phyloP scores from a whole-genome alignment of 2,329 filamentous ascomycete species.

The Berkeleyomyces rouxiae region DNA sequence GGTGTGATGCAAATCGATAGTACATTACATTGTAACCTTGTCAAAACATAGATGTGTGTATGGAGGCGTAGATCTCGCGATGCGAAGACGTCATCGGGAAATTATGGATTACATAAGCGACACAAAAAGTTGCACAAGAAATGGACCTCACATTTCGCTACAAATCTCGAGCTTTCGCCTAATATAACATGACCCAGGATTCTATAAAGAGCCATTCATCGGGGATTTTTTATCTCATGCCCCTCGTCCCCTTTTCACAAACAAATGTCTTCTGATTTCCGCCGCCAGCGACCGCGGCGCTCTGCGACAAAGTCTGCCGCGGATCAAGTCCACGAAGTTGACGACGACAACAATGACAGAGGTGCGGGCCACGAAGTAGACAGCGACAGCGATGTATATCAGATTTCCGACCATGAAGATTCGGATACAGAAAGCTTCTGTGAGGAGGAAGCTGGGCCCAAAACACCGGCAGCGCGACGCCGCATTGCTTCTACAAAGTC shows the following conservation, averaged over 20 bases:
- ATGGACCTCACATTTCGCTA: background rate
- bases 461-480: background rate
- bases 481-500: background rate
- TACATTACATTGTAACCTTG: background rate
- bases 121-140: background rate
- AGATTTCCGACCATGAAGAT: conserved; percentile 19
- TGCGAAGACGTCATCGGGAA: background rate
- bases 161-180: background rate
- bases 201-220: too few species aligned
- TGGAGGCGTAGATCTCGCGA: background rate
- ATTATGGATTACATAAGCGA: background rate
- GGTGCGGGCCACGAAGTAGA: conserved; percentile 15
- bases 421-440: conserved; percentile 19
- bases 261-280: background rate
- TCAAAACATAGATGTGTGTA: background rate
- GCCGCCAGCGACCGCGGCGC: conserved; percentile 3
- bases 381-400: conserved; percentile 22
- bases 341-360: conserved; percentile 1
- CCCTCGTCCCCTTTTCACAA: background rate
- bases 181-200: too few species aligned
- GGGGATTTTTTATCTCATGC: background rate
- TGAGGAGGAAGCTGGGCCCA: background rate
- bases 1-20: background rate
- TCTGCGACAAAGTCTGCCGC: background rate
- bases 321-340: background rate